Conservation (phyloP, 345 rosid genomes). For the Melaleuca alternifolia region DNA sequence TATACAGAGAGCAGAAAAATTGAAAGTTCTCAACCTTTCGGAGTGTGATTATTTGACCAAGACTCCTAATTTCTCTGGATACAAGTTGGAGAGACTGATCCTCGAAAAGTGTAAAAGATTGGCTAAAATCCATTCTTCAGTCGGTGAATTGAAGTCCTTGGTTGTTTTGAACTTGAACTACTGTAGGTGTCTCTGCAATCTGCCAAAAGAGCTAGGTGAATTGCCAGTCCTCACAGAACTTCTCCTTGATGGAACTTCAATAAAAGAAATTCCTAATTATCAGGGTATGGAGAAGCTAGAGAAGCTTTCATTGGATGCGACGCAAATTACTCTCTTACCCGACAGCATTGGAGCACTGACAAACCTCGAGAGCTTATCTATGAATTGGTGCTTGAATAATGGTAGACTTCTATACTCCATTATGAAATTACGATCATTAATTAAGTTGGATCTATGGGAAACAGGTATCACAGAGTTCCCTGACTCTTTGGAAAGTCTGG, state of each 20-base stretch:
- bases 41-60: accelerated
- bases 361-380: not conserved
- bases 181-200: accelerated
- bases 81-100: not conserved
- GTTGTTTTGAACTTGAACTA: accelerated
- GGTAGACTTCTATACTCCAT: not conserved
- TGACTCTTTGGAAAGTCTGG: not conserved
- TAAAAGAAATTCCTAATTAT: too few species aligned
- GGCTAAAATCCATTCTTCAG: not conserved
- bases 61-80: not conserved
- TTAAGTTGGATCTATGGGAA: not conserved
- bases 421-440: not conserved
- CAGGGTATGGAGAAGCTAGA: too few species aligned
- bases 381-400: not conserved
- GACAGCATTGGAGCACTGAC: not conserved
- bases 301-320: not conserved
- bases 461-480: not conserved
- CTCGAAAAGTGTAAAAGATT: accelerated
- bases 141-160: not conserved
- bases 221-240: not conserved
- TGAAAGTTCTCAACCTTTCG: not conserved
- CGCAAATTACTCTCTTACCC: not conserved
- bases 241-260: not conserved
- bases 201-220: not conserved
- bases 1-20: not conserved